Evolutionary conservation across 768 basidiomycete genomes (phyloP).

Genomic region (Hemileccinum rubropunctum): DNA sequence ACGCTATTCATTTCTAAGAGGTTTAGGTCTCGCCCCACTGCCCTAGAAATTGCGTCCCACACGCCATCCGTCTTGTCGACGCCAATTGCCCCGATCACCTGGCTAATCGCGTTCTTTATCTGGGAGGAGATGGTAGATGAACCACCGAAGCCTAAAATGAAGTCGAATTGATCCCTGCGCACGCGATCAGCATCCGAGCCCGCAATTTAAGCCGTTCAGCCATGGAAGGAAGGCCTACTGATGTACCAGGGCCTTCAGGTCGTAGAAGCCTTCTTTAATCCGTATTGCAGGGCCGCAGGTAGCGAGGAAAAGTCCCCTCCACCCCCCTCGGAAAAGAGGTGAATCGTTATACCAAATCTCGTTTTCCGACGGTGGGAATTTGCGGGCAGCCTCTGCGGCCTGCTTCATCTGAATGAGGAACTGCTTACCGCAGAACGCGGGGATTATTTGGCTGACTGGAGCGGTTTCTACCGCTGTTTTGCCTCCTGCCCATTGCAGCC

Average conservation of each 20-base stretch:
- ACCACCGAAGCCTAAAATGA: not conserved
- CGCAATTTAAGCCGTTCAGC: not conserved
- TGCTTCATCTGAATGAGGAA: not conserved
- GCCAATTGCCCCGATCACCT: not conserved
- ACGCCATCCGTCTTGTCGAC: not conserved
- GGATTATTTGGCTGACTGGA: not conserved
- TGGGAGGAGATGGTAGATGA: not conserved
- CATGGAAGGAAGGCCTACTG: no score
- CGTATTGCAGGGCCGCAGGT: not conserved
- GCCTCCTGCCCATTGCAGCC: not conserved
- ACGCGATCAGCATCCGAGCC: not conserved
- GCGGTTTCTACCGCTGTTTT: fast-evolving
- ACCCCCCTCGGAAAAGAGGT: not conserved
- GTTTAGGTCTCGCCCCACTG: not conserved
- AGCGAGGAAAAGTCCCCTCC: not conserved
- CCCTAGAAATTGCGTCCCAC: not conserved
- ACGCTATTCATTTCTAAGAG: not conserved
- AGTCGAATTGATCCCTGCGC: not conserved
- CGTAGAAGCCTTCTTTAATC: not conserved
- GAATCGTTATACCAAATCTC: not conserved
- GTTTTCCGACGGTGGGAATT: fast-evolving
- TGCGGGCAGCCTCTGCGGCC: not conserved
- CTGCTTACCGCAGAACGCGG: not conserved
- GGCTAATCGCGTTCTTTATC: not conserved
- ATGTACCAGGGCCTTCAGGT: no score